These are phyloP conservation scores for Pleurotus citrinopileatus DNA, from an alignment of 768 basidiomycete genomes.

Conservation along the genomic window DNA sequence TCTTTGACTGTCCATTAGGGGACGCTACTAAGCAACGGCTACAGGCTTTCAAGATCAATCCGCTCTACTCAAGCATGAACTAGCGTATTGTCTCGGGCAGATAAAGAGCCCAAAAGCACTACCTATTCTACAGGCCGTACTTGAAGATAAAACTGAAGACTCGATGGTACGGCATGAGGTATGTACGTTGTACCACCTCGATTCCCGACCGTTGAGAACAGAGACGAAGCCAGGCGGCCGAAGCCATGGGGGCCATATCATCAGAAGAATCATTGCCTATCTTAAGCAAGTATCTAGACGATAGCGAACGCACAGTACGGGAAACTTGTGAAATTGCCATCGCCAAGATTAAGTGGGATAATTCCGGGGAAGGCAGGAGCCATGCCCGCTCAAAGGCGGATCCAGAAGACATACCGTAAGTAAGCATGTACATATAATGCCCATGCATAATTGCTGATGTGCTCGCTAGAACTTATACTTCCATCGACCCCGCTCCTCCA, in stretches of 20 bases:
- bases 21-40: not conserved
- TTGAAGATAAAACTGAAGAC: conserved; percentile 69
- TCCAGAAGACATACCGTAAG: conserved; percentile 36
- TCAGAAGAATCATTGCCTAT: conserved; percentile 60
- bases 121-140: conserved; percentile 72
- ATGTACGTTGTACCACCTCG: conserved; percentile 16
- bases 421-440: not conserved
- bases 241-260: conserved; percentile 96
- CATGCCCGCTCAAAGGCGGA: conserved; percentile 33
- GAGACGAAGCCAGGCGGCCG: conserved; percentile 71
- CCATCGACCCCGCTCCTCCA: conserved; percentile 88
- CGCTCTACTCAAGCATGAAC: conserved; percentile 91
- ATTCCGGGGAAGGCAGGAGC: conserved; percentile 65
- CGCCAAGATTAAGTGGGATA: conserved; percentile 92
- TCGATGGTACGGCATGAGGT: conserved; percentile 99
- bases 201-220: conserved; percentile 14
- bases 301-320: conserved; percentile 72
- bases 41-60: conserved; percentile 85
- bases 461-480: conserved; percentile 61
- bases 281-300: conserved; percentile 66
- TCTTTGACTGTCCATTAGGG: not conserved
- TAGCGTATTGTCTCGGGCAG: conserved; percentile 97
- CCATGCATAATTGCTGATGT: not conserved
- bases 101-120: conserved; percentile 73
- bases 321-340: conserved; percentile 99